A percentile compares a stretch with the other conserved stretches of the same genome.
Evolutionary conservation across 1,139 yeast genomes (phyloP).

Genomic region (Spencermartinsiella ligniputridi): DNA sequence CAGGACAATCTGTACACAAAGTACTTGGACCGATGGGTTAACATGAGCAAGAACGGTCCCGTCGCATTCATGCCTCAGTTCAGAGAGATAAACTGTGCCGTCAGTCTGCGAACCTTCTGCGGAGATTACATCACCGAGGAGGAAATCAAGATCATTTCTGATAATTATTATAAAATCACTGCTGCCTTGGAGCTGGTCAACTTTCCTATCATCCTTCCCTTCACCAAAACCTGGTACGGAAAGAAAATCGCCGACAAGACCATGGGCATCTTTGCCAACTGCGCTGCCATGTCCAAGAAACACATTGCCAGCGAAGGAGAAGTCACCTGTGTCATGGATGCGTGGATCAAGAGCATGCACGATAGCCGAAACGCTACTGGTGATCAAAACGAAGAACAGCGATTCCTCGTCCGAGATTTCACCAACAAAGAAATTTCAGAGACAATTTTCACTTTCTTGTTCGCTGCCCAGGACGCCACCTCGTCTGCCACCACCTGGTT

Average conservation of each 20-base stretch:
- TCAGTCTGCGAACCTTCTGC: slow-evolving; percentile 88
- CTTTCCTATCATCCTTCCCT: slow-evolving; percentile 94
- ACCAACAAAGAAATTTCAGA: slow-evolving; percentile 89
- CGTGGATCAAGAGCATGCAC: slow-evolving; percentile 85
- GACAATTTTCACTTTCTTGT: slow-evolving; percentile 90
- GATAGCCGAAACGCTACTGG: slow-evolving; percentile 57
- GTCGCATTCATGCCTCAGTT: slow-evolving; percentile 82
- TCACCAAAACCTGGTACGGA: slow-evolving; percentile 97
- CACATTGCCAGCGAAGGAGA: slow-evolving; percentile 74
- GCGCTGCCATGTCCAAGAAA: slow-evolving; percentile 82
- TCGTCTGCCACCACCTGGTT: slow-evolving; percentile 98
- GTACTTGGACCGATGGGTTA: slow-evolving; percentile 65
- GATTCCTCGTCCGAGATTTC: slow-evolving; percentile 72
- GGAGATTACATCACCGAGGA: slow-evolving; percentile 91
- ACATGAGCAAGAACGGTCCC: slow-evolving; percentile 56
- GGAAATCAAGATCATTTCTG: slow-evolving; percentile 82
- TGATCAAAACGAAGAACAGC: slow-evolving; percentile 38
- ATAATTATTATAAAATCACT: slow-evolving; percentile 84
- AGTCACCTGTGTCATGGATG: slow-evolving; percentile 89
- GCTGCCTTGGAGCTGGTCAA: slow-evolving; percentile 95
- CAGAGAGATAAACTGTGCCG: slow-evolving; percentile 93
- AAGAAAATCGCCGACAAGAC: slow-evolving; percentile 88
- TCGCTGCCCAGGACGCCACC: slow-evolving; percentile 97
- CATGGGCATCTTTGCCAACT: slow-evolving; percentile 81
- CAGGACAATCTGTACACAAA: slow-evolving; percentile 79